A percentile compares a stretch with the other conserved stretches of the same genome.
Conservation (phyloP, 192 early-diverging fungal genomes). For the Rhizophlyctis rosea region DNA sequence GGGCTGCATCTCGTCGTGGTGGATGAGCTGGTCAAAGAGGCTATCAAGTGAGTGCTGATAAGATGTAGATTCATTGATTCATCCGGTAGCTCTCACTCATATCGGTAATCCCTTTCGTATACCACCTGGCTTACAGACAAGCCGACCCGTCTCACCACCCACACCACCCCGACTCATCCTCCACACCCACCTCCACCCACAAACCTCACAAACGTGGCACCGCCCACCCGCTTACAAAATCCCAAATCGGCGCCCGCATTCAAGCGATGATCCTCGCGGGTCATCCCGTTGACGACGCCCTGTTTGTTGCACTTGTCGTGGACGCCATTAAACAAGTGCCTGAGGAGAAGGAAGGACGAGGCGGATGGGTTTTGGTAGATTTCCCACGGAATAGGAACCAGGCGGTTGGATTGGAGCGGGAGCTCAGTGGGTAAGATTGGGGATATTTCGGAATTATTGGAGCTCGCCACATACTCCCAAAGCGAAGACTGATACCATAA, state of each 20-base stretch:
- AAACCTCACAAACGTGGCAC: neutral
- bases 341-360: slow-evolving; percentile 9
- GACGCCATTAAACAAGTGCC: slow-evolving; percentile 41
- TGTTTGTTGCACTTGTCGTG: slow-evolving; percentile 48
- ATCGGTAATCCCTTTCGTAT: too few relatives aligned
- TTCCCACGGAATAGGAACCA: slow-evolving; percentile 53
- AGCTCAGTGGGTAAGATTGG: slow-evolving; percentile 50
- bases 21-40: slow-evolving; percentile 47
- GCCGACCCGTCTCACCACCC: slow-evolving; percentile 6
- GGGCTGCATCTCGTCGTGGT: slow-evolving; percentile 32
- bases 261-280: slow-evolving; percentile 51
- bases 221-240: slow-evolving; percentile 10
- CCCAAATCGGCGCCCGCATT: slow-evolving; percentile 42
- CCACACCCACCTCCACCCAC: neutral
- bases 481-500: slow-evolving; percentile 6
- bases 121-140: slow-evolving; percentile 2
- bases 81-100: neutral
- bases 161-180: neutral
- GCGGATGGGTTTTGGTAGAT: slow-evolving; percentile 52
- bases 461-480: neutral
- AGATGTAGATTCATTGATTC: slow-evolving; percentile 8
- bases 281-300: slow-evolving; percentile 38
- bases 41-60: slow-evolving; percentile 36
- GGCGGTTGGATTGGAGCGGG: slow-evolving; percentile 55
- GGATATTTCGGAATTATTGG: neutral